These are phyloP conservation scores for Cicer judaicum DNA, from an alignment of 306 rosid species.

Conservation along the genomic window DNA sequence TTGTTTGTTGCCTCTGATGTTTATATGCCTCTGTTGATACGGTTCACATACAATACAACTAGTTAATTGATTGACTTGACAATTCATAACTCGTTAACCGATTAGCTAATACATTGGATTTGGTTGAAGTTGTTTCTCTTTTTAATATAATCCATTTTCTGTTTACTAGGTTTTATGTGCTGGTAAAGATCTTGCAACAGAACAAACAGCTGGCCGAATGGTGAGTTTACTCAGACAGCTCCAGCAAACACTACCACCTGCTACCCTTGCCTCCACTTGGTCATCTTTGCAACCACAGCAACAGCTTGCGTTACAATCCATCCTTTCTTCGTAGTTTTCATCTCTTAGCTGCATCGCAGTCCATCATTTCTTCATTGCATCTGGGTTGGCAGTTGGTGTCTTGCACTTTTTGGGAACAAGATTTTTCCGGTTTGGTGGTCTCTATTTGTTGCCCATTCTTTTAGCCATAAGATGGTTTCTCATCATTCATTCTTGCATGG, in stretches of 20 bases:
- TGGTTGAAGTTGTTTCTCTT: constrained; percentile 17
- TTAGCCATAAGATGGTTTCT: constrained; percentile 76
- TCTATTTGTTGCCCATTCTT: constrained; percentile 69
- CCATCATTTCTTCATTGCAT: constrained; percentile 60
- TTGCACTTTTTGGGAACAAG: constrained; percentile 44
- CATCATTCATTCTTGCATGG: constrained; percentile 67
- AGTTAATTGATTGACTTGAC: neutral
- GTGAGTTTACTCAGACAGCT: constrained; percentile 82
- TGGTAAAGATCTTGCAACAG: constrained; percentile 93
- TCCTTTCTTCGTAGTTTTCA: constrained; percentile 62
- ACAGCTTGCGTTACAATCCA: constrained; percentile 89
- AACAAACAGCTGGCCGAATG: constrained; percentile 88
- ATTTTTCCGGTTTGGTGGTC: constrained; percentile 54
- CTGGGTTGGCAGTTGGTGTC: constrained; percentile 47
- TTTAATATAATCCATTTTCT: constrained; percentile 30
- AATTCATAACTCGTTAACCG: neutral
- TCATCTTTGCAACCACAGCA: constrained; percentile 97
- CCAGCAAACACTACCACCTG: constrained; percentile 89
- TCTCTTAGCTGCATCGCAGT: constrained; percentile 55
- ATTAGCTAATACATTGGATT: neutral
- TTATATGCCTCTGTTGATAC: neutral
- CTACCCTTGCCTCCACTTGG: constrained; percentile 95
- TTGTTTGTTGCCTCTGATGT: neutral
- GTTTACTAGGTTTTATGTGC: constrained; percentile 76
- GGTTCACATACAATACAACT: neutral